Evolutionary conservation across 495 filamentous ascomycete species (phyloP).

Genomic region (Tuber calosporum): DNA sequence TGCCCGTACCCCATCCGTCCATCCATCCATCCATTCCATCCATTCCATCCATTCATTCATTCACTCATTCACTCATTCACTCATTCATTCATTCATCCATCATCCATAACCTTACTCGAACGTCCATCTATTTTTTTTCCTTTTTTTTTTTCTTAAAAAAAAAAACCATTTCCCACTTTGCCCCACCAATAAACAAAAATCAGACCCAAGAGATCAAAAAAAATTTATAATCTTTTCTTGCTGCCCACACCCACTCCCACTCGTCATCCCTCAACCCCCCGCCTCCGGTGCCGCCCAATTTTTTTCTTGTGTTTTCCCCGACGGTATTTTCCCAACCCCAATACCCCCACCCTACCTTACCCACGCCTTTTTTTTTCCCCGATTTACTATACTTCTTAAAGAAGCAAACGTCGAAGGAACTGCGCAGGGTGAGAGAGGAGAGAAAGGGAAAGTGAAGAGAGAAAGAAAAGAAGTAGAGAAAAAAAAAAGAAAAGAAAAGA

Average conservation of each 20-base stretch:
- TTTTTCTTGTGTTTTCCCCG: conserved; percentile 5
- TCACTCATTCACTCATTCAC: not conserved
- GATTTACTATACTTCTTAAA: conserved; percentile 37
- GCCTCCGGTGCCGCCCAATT: conserved; percentile 1
- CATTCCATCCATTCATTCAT: conserved; percentile 5
- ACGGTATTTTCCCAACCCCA: conserved; percentile 2
- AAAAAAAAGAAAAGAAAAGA: not conserved
- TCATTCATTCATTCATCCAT: not conserved
- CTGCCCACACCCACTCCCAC: conserved; percentile 1
- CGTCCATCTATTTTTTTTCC: not conserved
- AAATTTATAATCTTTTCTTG: not conserved
- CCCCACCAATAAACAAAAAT: conserved; percentile 2
- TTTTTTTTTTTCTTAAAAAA: not conserved
- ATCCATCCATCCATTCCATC: conserved; percentile 2
- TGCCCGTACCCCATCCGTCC: conserved; percentile 3
- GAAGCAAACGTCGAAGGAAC: conserved; percentile 35
- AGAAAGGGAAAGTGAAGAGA: not conserved
- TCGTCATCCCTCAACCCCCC: conserved; percentile 5
- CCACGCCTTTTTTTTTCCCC: conserved; percentile 32
- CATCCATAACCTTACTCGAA: conserved; percentile 5
- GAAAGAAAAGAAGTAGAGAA: not conserved
- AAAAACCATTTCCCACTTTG: conserved; percentile 4
- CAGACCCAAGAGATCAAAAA: not conserved
- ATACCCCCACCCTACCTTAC: conserved; percentile 4
- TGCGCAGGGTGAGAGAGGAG: conserved; percentile 11